Evolutionary conservation across 2,329 filamentous ascomycete species (phyloP), one percentile per base, ranked within the genome.

Genomic region (Cyanodermella asteris): DNA sequence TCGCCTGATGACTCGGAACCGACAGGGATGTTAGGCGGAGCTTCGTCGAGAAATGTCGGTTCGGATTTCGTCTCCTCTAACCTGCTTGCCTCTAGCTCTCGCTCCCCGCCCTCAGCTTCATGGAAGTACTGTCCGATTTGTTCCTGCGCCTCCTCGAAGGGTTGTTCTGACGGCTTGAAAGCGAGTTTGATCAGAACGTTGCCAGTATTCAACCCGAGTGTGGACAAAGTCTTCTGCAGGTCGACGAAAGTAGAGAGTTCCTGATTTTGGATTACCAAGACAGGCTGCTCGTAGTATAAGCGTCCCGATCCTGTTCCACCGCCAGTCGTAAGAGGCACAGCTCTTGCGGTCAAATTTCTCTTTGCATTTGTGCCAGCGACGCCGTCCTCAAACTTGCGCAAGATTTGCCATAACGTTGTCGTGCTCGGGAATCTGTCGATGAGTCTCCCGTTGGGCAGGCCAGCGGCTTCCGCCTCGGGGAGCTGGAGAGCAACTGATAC

Each of bases 401-500:
- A 45, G 15, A 94, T 59, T 36, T 80, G 65, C 87, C 87, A 97
- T 47, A 97, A 45, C 11, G 80, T 77, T 18, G 78, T 77, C 35
- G 78, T 74, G 46, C 76, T 91, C 2, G 82, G 71, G 32, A 94
- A 81, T 43, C 87, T 91, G 43, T 87, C 72, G 28, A 70, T 66
- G 20, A 91, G 50, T 16, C 81, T 68, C 13, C 69, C 66, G 34
- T 65, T 67, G 2, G 69, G 61, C 12, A 63, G 57, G 24, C 61
- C 56, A 22, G 54, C 56, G 12, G 62, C 67, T 42, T 87, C 74
- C 13, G 70, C 64, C 18, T 71, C 61, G 4, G 80, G 77, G 15
- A 93, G 56, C 42, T 91, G 77, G 8, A 97, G 55, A n/a, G 78
- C 84, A 20, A 97, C 73, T 20, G 74, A 81, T 28, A 97, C 73